These are phyloP conservation scores for Alternaria angustiovoidea DNA, from an alignment of 2,329 filamentous ascomycete species.

Conservation along the genomic window DNA sequence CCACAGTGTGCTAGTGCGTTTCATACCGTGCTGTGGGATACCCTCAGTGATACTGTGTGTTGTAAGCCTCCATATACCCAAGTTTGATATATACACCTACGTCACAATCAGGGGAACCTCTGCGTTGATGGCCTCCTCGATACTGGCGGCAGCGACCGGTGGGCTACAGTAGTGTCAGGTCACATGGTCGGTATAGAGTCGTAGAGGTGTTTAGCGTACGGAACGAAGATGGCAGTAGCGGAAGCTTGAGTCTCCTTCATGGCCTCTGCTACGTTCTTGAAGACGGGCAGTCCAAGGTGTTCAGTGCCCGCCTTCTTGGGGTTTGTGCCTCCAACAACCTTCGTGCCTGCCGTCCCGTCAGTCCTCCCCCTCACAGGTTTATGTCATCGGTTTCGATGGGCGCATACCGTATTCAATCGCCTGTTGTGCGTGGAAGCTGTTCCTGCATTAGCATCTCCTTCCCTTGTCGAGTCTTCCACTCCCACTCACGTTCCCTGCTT, in stretches of 20 bases:
- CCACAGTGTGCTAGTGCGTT: not conserved
- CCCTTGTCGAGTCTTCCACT: not conserved
- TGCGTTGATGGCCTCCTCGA: constrained; percentile 93
- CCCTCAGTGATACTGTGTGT: constrained; percentile 82
- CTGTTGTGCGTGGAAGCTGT: constrained; percentile 94
- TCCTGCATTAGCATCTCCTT: constrained; percentile 24
- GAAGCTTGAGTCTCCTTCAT: constrained; percentile 89
- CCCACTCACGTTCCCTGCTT: constrained; percentile 80
- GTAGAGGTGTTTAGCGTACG: constrained; percentile 62
- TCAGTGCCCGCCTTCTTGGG: constrained; percentile 95
- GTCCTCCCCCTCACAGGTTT: constrained; percentile 31
- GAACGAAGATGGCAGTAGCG: constrained; percentile 95
- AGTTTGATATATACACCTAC: constrained; percentile 50
- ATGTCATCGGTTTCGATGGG: constrained; percentile 23
- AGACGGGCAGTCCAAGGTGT: constrained; percentile 92
- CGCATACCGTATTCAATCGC: constrained; percentile 94
- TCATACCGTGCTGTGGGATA: constrained; percentile 91
- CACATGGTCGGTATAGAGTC: not conserved
- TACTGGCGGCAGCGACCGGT: constrained; percentile 89
- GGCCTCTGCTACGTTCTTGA: constrained; percentile 86
- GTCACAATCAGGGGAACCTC: constrained; percentile 96
- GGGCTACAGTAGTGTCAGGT: constrained; percentile 65
- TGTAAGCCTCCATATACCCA: constrained; percentile 36
- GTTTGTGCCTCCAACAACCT: constrained; percentile 97
- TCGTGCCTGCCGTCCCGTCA: constrained; percentile 72